These are phyloP conservation scores for Dalechampia spathulata DNA, from an alignment of 441 rosid species.

Conservation along the genomic window DNA sequence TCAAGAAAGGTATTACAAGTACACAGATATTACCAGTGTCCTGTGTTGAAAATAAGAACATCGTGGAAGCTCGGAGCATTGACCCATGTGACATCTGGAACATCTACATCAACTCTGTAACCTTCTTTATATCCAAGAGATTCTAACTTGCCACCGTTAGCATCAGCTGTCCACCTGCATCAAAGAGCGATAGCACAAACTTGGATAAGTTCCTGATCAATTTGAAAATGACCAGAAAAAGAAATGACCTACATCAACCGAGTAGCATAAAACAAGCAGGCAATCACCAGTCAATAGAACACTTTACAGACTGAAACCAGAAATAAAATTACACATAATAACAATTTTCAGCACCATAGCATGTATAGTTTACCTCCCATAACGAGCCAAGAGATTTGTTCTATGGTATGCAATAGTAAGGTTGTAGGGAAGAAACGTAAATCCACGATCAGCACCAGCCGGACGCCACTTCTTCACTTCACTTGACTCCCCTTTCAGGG, in stretches of 20 bases:
- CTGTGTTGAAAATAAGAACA: conserved; percentile 72
- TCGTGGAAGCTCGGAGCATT: conserved; percentile 71
- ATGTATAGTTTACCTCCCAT: conserved; percentile 80
- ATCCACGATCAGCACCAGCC: conserved; percentile 88
- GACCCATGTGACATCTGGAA: conserved; percentile 78
- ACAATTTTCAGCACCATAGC: background rate
- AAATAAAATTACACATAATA: background rate
- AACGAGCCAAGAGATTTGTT: conserved; percentile 81
- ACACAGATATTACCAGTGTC: conserved; percentile 99
- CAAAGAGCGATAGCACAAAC: conserved; percentile 4
- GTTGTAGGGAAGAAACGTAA: conserved; percentile 64
- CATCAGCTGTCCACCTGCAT: conserved; percentile 69
- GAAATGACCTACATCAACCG: background rate
- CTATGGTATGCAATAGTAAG: conserved; percentile 88
- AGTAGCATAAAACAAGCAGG: background rate
- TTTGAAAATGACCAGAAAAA: too few species aligned
- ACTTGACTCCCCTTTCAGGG: conserved; percentile 43
- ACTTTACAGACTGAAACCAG: background rate
- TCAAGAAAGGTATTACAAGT: too few species aligned
- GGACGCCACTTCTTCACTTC: conserved; percentile 94
- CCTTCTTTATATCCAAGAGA: conserved; percentile 83
- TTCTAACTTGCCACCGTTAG: conserved; percentile 59
- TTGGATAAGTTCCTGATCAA: too few species aligned
- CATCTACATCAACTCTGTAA: conserved; percentile 79
- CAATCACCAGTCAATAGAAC: background rate